A percentile compares a stretch with the other conserved stretches of the same genome.
Evolutionary conservation across 305 asterid genomes (phyloP).

Genomic region (Fraxinus sp.): DNA sequence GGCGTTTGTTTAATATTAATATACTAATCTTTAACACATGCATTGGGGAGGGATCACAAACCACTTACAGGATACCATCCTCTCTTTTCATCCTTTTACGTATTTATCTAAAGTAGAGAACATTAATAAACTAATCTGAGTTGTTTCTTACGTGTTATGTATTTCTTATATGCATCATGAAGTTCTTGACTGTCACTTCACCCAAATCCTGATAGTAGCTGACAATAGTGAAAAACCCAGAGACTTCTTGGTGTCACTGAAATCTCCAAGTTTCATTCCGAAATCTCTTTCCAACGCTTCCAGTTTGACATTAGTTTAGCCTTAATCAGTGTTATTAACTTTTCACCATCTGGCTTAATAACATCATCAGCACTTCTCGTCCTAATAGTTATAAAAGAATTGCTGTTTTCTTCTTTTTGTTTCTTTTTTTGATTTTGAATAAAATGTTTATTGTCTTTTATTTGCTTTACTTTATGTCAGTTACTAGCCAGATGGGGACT

Average conservation of each 20-base stretch:
- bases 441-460: neutral
- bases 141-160: neutral
- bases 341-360: neutral
- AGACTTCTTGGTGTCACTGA: neutral
- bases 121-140: neutral
- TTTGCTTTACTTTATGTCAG: neutral
- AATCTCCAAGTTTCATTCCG: neutral
- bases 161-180: neutral
- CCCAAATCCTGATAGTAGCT: neutral
- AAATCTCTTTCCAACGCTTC: neutral
- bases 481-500: neutral
- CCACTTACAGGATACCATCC: neutral
- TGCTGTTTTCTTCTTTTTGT: neutral
- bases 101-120: neutral
- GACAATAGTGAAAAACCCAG: neutral
- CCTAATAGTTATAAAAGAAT: neutral
- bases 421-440: neutral
- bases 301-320: neutral
- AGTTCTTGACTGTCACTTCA: neutral
- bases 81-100: neutral
- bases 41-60: neutral
- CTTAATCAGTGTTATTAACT: neutral
- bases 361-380: neutral
- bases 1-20: slow-evolving; percentile 16
- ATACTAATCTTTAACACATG: neutral